Conservation (phyloP, 306 rosid genomes). For the Ammopiptanthus mongolicus region DNA sequence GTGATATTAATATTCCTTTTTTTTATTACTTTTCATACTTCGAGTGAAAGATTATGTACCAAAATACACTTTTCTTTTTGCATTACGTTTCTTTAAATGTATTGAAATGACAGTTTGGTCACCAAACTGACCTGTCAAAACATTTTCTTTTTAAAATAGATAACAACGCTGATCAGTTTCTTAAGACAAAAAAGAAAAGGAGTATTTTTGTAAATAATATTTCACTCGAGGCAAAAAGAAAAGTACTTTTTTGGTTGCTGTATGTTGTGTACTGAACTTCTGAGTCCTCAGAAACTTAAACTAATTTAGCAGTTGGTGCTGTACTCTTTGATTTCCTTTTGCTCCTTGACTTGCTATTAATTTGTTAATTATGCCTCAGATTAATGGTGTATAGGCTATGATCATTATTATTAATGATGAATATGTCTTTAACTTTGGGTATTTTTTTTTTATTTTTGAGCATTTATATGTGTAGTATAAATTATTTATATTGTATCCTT, state of each 20-base stretch:
- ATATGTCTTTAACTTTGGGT: no score
- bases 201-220: background rate
- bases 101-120: background rate
- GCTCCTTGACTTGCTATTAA: no score
- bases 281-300: no score
- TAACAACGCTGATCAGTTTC: background rate
- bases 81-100: background rate
- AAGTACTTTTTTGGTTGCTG: no score
- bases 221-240: background rate
- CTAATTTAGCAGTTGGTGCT: background rate
- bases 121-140: background rate
- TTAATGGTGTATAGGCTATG: no score
- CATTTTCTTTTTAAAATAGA: background rate
- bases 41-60: background rate
- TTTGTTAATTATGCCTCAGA: no score
- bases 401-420: no score
- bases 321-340: no score
- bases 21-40: background rate
- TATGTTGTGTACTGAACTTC: no score
- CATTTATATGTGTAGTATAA: no score
- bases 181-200: background rate
- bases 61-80: background rate
- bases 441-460: no score
- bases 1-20: background rate
- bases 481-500: no score